Base-by-base conservation (phyloP, 2,329 filamentous ascomycete species). In the Tricladium varicosporioides region DNA sequence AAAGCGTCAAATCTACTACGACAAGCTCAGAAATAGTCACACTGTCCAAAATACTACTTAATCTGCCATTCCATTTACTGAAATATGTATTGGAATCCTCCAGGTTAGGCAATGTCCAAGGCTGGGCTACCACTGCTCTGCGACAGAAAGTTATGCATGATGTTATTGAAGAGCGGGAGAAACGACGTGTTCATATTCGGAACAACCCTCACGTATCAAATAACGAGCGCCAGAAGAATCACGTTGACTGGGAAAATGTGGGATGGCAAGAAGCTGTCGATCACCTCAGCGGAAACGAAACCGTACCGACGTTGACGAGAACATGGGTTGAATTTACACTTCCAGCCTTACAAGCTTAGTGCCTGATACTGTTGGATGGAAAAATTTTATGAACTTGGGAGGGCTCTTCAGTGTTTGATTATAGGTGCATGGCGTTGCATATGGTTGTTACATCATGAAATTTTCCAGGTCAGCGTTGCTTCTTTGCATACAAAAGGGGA, bases 31-130 rank as follows among this genome's bases (percentile, higher is more conserved):
- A 69, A 48, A 66, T 68, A 15, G 61, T 77, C 31, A 71, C 80
- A 0, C 73, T 92, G 5, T 91, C 89, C 0, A 84, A 81, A 27
- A 75, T 90, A 18, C 75, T 92, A 1, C 73, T 91, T 52, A 89
- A 89, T 43, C 73, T 92, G 5, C 89, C 89, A 0, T 89, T 88
- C 63, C 75, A 80, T 13, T 75, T 86, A 27, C 75, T 92, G 19
- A 86, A 88, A 70, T 78, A 79, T 58, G 72, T 90, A 1, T 76
- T 92, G 33, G 86, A 88, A 64, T 83, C 84, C 51, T 77, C 76
- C 11, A 77, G 77, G 22, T 76, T 85, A 8, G 81, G 80, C 44
- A 75, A 75, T 46, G 72, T 75, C 31, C 74, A 75, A n/a, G 79
- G 75, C 18, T 82, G 79, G 76, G 75, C 78, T 22, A 79, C 73